Conservation (phyloP, 352 stramenopile species). For the Blastocystis sp. region DNA sequence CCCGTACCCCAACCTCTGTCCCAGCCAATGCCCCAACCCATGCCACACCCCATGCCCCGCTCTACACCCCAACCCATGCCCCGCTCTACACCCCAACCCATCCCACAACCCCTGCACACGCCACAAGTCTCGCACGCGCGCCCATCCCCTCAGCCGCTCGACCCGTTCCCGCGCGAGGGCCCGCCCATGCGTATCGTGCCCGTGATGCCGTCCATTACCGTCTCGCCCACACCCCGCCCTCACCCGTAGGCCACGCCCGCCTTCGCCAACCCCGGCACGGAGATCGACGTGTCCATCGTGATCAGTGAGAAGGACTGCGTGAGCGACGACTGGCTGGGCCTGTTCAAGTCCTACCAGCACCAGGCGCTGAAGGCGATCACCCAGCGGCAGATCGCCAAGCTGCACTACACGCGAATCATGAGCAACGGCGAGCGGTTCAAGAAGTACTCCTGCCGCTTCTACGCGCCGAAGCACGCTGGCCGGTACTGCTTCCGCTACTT, state of each 20-base stretch:
- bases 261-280: conserved; percentile 5
- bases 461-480: conserved; percentile 57
- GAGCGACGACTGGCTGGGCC: conserved; percentile 25
- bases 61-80: background rate
- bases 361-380: conserved; percentile 38
- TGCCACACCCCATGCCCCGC: background rate
- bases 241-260: background rate
- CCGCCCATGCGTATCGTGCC: conserved; percentile 7
- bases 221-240: background rate
- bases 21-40: background rate
- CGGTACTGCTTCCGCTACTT: conserved; percentile 48
- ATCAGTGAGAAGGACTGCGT: background rate
- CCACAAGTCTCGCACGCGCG: background rate
- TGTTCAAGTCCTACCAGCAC: conserved; percentile 30
- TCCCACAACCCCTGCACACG: background rate
- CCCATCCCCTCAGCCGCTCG: background rate
- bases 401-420: conserved; percentile 20
- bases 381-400: conserved; percentile 15
- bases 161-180: background rate
- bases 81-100: background rate
- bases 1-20: background rate
- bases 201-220: conserved; percentile 18
- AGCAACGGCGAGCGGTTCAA: conserved; percentile 23
- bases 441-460: conserved; percentile 49
- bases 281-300: conserved; percentile 27